Conservation (phyloP, 2,329 filamentous ascomycete species). For the Alternaria postmessia region DNA sequence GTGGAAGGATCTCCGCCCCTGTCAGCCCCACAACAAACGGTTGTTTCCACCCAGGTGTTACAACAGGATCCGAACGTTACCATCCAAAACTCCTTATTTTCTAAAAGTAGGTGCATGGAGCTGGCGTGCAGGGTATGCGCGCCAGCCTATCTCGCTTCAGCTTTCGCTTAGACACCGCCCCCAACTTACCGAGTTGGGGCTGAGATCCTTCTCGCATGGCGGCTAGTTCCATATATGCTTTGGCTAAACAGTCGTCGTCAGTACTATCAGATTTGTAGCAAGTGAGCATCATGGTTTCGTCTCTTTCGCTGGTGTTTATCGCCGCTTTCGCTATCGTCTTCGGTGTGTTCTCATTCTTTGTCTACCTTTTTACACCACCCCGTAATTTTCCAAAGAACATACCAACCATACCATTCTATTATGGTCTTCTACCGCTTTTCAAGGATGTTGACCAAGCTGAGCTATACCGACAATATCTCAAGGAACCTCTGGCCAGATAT, state of each 20-base stretch:
- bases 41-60: constrained; percentile 21
- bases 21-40: constrained; percentile 13
- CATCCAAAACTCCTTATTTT: constrained; percentile 26
- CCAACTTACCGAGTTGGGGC: constrained; percentile 12
- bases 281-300: constrained; percentile 31
- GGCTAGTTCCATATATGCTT: constrained; percentile 27
- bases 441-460: constrained; percentile 55
- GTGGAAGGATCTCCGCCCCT: constrained; percentile 18
- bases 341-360: constrained; percentile 22
- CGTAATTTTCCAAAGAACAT: constrained; percentile 48
- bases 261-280: constrained; percentile 3
- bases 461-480: constrained; percentile 52
- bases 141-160: constrained; percentile 20
- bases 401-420: constrained; percentile 56
- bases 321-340: constrained; percentile 28
- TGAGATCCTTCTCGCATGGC: constrained; percentile 14
- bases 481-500: constrained; percentile 49
- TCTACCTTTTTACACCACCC: constrained; percentile 38
- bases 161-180: constrained; percentile 18
- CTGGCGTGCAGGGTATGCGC: constrained; percentile 9
- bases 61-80: constrained; percentile 21
- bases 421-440: constrained; percentile 54
- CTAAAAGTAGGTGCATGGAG: constrained; percentile 27
- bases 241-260: constrained; percentile 5
- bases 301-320: constrained; percentile 33